A percentile compares a stretch with the other conserved stretches of the same genome.
These are phyloP conservation scores for Marchantia paleacea DNA, from an alignment of 225 moss, liverwort and hornwort genomes.

Conservation along the genomic window DNA sequence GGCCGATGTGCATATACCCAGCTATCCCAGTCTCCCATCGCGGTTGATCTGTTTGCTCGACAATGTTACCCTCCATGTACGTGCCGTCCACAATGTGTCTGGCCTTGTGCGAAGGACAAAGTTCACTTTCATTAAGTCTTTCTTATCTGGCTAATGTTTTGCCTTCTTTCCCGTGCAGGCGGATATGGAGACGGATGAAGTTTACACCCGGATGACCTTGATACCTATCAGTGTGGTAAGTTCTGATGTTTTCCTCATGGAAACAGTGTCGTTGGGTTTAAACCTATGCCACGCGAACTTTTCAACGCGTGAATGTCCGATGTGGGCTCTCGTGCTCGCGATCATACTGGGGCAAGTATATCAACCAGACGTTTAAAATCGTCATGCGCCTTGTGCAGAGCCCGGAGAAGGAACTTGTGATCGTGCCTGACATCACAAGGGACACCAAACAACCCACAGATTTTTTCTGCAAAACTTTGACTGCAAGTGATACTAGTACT, in stretches of 20 bases:
- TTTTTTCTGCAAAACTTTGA: slow-evolving; percentile 59
- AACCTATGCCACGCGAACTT: not conserved
- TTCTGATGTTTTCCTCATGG: not conserved
- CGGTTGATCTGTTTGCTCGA: slow-evolving; percentile 53
- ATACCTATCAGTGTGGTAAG: slow-evolving; percentile 47
- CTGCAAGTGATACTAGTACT: slow-evolving; percentile 60
- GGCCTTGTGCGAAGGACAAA: not conserved
- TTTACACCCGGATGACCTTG: slow-evolving; percentile 56
- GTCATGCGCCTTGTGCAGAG: slow-evolving; percentile 24
- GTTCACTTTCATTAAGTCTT: not conserved
- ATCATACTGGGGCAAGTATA: not conserved
- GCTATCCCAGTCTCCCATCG: slow-evolving; percentile 55
- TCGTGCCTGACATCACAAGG: slow-evolving; percentile 34
- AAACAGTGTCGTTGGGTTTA: not conserved
- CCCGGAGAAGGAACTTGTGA: slow-evolving; percentile 45
- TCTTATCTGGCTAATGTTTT: not conserved
- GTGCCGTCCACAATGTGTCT: not conserved
- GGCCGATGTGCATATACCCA: slow-evolving; percentile 55
- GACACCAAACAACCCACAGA: slow-evolving; percentile 52
- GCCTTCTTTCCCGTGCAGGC: slow-evolving; percentile 31
- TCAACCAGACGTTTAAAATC: not conserved
- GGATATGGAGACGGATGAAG: slow-evolving; percentile 56
- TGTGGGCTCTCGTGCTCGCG: not conserved
- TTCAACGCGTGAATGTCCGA: not conserved
- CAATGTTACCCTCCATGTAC: slow-evolving; percentile 58